phyloP scores from a whole-genome alignment of 352 stramenopile species.

The Plasmopara muralis region DNA sequence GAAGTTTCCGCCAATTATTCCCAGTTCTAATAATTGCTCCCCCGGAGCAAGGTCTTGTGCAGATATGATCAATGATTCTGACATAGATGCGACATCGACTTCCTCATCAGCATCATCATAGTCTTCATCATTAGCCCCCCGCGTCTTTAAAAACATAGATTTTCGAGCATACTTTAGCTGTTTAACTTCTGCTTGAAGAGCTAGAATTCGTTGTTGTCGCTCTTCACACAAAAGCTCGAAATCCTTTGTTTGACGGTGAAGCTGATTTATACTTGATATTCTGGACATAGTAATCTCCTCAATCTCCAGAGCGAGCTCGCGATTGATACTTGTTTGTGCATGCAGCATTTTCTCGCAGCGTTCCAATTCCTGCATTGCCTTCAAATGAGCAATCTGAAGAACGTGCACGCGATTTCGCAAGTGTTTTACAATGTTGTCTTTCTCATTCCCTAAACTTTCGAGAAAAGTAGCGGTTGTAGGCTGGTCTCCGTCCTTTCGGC shows the following conservation, averaged over 20 bases:
- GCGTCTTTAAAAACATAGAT: conserved; percentile 30
- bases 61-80: conserved; percentile 60
- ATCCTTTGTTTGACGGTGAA: conserved; percentile 79
- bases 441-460: conserved; percentile 2
- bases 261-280: conserved; percentile 56
- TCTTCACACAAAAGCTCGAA: conserved; percentile 80
- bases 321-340: conserved; percentile 92
- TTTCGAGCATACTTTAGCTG: conserved; percentile 80
- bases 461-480: conserved; percentile 16
- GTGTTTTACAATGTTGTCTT: conserved; percentile 44
- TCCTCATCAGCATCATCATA: conserved; percentile 31
- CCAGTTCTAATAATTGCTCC: conserved; percentile 90
- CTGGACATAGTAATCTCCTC: conserved; percentile 78
- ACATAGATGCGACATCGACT: conserved; percentile 46
- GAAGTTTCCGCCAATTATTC: conserved; percentile 69
- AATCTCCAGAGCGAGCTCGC: conserved; percentile 87
- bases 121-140: conserved; percentile 18
- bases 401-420: conserved; percentile 78
- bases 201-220: conserved; percentile 71
- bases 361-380: conserved; percentile 88
- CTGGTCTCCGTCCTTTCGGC: conserved; percentile 30
- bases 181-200: conserved; percentile 82
- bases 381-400: conserved; percentile 86
- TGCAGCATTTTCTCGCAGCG: conserved; percentile 92
- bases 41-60: conserved; percentile 60